These are phyloP conservation scores for Hamigera avellanea DNA, from an alignment of 495 filamentous ascomycete genomes.

Conservation along the genomic window DNA sequence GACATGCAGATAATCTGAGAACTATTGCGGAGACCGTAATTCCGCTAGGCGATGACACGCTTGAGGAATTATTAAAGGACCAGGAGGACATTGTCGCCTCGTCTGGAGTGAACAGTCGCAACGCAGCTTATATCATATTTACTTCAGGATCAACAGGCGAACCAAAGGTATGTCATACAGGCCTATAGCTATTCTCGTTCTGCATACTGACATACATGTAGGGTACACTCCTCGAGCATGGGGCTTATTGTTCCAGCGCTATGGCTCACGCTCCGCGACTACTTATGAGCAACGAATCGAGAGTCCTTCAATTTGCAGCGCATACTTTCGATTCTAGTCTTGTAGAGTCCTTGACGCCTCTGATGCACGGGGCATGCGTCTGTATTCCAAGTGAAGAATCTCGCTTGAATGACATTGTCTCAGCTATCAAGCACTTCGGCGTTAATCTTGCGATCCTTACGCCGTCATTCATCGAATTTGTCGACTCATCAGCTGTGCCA, in stretches of 20 bases:
- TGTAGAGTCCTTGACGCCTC: slow-evolving; percentile 26
- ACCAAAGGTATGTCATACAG: slow-evolving; percentile 30
- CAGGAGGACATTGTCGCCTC: slow-evolving; percentile 13
- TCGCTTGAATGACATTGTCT: slow-evolving; percentile 35
- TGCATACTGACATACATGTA: slow-evolving; percentile 5
- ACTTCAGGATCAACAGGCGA: slow-evolving; percentile 41
- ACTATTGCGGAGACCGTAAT: slow-evolving; percentile 17
- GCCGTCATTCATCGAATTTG: slow-evolving; percentile 39
- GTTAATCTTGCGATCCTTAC: slow-evolving; percentile 38
- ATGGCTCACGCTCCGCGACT: slow-evolving; percentile 32
- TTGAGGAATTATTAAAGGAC: slow-evolving; percentile 16
- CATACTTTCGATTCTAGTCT: slow-evolving; percentile 43
- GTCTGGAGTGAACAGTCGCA: slow-evolving; percentile 20
- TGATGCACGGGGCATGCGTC: slow-evolving; percentile 33
- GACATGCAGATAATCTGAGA: slow-evolving; percentile 14
- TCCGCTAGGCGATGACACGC: slow-evolving; percentile 19
- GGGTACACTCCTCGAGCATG: slow-evolving; percentile 38
- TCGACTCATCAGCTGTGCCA: slow-evolving; percentile 33
- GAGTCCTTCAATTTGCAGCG: slow-evolving; percentile 39
- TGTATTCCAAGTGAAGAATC: slow-evolving; percentile 41
- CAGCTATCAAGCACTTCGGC: slow-evolving; percentile 31
- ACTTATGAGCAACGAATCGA: slow-evolving; percentile 14
- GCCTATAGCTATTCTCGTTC: too few species aligned
- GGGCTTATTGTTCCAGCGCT: slow-evolving; percentile 29
- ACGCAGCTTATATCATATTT: slow-evolving; percentile 34